Evolutionary conservation across 2,329 filamentous ascomycete genomes (phyloP), one percentile per base, ranked within the genome.

Genomic region (Calonectria hongkongensis): DNA sequence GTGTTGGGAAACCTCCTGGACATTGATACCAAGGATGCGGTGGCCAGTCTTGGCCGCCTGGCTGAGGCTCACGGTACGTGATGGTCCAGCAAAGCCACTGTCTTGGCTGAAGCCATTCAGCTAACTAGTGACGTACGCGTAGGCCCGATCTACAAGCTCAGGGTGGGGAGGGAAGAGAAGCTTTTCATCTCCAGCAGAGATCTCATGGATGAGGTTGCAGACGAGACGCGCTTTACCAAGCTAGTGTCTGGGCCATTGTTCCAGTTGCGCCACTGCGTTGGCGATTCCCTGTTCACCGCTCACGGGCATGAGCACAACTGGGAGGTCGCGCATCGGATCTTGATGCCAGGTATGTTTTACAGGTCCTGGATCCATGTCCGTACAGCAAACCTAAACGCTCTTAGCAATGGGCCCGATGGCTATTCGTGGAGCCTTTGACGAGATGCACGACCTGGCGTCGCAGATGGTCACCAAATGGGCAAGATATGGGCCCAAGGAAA

Each of bases 221-320:
- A 93, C 74, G 91, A 93, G 79, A 88, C 85, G 56, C 85, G 90
- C 28, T 92, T 93, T 79, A 75, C 83, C 15, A 94, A 93, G 77
- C 79, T 83, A 0, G 83, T 92, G 7, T 80, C 82, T 2, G 86
- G 82, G 5, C 83, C 84, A 1, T 81, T 93, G 10, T 50, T 43
- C n/a, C 66, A 73, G 66, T 33, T 74, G 2, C 36, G 76, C 80
- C 87, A 89, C 72, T 88, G 87, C 13, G 84, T 89, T 1, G 84
- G 88, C 65, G 90, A 92, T 82, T 91, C 91, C 15, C 85, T 93
- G 4, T 93, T 93, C 79, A 93, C 91, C 79, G 85, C 85, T 4
- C 78, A 74, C 3, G 72, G 79, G 12, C 84, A 85, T 2, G 88
- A 89, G 72, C 83, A 86, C 66, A 89, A 89, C 75, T 75, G 71